phyloP scores from a whole-genome alignment of 306 rosid species.

The Ormosia semicastrata region DNA sequence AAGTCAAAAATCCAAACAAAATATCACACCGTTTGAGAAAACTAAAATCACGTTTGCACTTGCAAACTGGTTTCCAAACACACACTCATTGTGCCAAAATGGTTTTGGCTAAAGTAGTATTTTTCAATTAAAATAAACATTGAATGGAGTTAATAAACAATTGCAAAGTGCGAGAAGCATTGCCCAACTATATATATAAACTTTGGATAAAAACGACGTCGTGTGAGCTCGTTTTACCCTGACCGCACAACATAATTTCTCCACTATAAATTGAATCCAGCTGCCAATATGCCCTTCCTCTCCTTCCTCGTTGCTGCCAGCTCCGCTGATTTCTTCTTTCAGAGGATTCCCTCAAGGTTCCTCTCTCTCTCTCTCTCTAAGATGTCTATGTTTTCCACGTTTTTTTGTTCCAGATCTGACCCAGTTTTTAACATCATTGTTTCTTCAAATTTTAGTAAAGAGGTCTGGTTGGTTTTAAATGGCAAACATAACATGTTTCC shows the following conservation, averaged over 20 bases:
- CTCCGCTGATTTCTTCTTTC: conserved; percentile 20
- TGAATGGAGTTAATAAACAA: no score
- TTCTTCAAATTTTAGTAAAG: background rate
- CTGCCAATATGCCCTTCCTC: background rate
- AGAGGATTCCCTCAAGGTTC: conserved; percentile 31
- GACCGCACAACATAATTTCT: background rate
- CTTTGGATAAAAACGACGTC: background rate
- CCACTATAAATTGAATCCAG: conserved; percentile 25
- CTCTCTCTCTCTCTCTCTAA: background rate
- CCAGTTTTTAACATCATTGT: background rate
- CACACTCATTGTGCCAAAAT: no score
- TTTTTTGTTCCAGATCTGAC: conserved; percentile 24
- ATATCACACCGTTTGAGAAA: no score
- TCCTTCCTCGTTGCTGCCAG: conserved; percentile 35
- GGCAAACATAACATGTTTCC: background rate
- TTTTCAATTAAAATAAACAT: no score
- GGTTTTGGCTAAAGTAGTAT: no score
- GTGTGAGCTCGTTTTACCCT: background rate
- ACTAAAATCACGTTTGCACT: no score
- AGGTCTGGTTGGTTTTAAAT: background rate
- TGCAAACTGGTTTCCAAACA: no score
- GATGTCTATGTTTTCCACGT: no score
- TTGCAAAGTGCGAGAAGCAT: no score
- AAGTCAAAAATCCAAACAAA: no score
- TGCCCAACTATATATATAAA: no score